Evolutionary conservation across 176 grass and related monocot species (phyloP).

Genomic region (Aechmea fasciata): DNA sequence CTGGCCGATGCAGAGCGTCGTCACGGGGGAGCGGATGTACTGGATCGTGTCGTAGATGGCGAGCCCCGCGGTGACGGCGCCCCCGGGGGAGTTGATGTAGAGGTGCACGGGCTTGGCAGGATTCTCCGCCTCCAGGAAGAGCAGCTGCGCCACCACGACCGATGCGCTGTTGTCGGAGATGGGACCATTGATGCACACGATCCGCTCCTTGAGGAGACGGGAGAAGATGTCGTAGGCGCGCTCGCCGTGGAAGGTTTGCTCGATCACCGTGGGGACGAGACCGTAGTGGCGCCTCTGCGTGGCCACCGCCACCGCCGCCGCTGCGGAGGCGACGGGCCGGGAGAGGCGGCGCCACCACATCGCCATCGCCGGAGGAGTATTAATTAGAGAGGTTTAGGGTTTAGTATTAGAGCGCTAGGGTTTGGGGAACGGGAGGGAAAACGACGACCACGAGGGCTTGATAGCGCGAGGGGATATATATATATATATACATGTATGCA

Average conservation of each 20-base stretch:
- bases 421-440: constrained; percentile 5
- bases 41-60: constrained; percentile 98
- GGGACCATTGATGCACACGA: constrained; percentile 71
- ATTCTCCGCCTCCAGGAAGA: constrained; percentile 93
- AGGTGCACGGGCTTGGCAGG: constrained; percentile 83
- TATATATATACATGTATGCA: constrained; percentile 1
- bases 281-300: constrained; percentile 25
- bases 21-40: constrained; percentile 77
- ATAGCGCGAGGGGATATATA: constrained; percentile 4
- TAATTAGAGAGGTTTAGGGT: too few relatives aligned
- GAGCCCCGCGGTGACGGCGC: constrained; percentile 62
- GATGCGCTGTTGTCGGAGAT: constrained; percentile 66
- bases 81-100: constrained; percentile 86
- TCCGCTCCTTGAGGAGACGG: constrained; percentile 87
- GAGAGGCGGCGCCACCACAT: constrained; percentile 25
- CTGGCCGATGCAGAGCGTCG: constrained; percentile 91
- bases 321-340: constrained; percentile 16
- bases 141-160: constrained; percentile 79
- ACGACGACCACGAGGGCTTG: constrained; percentile 14
- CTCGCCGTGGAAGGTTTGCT: constrained; percentile 80
- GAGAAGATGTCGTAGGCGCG: constrained; percentile 80
- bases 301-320: constrained; percentile 12
- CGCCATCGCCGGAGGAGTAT: too few relatives aligned
- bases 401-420: constrained; percentile 7
- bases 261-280: constrained; percentile 73